Conservation (phyloP, 208 protist species). For the Leishmania turanica region DNA sequence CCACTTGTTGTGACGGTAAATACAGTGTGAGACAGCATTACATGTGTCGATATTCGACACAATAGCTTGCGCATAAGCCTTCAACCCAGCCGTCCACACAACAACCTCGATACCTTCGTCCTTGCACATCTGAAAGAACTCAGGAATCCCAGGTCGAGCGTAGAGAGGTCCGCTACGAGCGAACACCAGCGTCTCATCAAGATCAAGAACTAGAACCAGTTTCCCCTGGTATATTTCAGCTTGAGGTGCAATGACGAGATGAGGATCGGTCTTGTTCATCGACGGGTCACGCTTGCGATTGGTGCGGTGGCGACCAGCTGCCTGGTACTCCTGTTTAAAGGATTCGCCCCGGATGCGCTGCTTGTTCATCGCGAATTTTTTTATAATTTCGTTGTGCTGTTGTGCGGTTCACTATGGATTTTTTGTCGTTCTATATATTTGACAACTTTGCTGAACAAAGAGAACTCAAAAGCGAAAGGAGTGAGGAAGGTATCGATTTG, state of each 20-base stretch:
- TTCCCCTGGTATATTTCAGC: constrained; percentile 78
- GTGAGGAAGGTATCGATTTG: neutral
- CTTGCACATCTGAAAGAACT: constrained; percentile 89
- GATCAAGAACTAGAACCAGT: constrained; percentile 87
- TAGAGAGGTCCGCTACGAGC: constrained; percentile 88
- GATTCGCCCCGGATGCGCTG: constrained; percentile 91
- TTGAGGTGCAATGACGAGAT: constrained; percentile 81
- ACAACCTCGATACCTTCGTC: constrained; percentile 89
- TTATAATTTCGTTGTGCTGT: neutral
- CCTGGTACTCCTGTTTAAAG: constrained; percentile 94
- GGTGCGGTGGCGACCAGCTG: constrained; percentile 50
- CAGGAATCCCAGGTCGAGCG: constrained; percentile 84
- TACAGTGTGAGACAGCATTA: constrained; percentile 87
- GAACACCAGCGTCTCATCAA: constrained; percentile 92
- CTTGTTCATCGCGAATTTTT: constrained; percentile 25
- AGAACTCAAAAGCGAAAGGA: neutral
- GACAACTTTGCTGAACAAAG: neutral
- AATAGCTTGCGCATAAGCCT: constrained; percentile 93
- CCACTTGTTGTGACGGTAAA: constrained; percentile 94
- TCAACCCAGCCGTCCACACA: constrained; percentile 92
- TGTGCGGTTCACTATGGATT: neutral
- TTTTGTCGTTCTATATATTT: neutral
- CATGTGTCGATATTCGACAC: constrained; percentile 91
- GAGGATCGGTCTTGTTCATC: constrained; percentile 85
- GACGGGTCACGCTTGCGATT: constrained; percentile 86